phyloP scores from a whole-genome alignment of 192 early-diverging fungal genomes.

The Mycoemilia scoparia region DNA sequence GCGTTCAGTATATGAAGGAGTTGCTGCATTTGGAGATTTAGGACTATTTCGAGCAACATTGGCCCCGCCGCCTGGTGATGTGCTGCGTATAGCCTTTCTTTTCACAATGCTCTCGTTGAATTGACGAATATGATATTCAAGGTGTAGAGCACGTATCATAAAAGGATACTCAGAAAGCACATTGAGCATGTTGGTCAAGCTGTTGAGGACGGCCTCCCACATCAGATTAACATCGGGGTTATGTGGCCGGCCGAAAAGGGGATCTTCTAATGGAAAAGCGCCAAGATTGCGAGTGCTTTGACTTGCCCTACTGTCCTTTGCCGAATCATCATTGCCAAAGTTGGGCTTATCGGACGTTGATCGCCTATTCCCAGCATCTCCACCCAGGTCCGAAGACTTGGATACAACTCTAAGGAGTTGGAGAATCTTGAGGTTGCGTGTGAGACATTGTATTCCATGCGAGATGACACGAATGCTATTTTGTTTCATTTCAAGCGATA shows the following conservation, averaged over 20 bases:
- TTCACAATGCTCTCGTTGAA: constrained; percentile 8
- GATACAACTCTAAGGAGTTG: constrained; percentile 11
- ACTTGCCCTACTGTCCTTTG: neutral
- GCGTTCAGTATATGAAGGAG: too few relatives aligned
- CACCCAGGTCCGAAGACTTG: constrained; percentile 12
- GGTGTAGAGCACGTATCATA: constrained; percentile 24
- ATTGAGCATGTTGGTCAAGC: constrained; percentile 20
- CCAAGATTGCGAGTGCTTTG: constrained; percentile 1
- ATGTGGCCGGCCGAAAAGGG: too few relatives aligned
- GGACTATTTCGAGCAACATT: too few relatives aligned
- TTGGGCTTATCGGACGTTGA: constrained; percentile 1
- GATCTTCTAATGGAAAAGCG: constrained; percentile 13
- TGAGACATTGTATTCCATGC: constrained; percentile 14
- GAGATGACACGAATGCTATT: constrained; percentile 29
- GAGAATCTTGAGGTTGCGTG: constrained; percentile 12
- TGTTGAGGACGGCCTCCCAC: constrained; percentile 21
- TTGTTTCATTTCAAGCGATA: constrained; percentile 13
- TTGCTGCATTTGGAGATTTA: too few relatives aligned
- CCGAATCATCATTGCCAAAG: neutral
- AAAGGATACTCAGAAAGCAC: constrained; percentile 23
- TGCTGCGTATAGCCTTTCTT: too few relatives aligned
- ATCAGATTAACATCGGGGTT: constrained; percentile 16
- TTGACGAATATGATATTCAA: constrained; percentile 17
- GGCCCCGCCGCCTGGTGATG: too few relatives aligned
- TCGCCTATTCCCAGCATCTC: constrained; percentile 15